Percentiles rank a stretch among this genome's conserved stretches.
Evolutionary conservation across 306 rosid genomes (phyloP).

Genomic region (Medicago lupulina): DNA sequence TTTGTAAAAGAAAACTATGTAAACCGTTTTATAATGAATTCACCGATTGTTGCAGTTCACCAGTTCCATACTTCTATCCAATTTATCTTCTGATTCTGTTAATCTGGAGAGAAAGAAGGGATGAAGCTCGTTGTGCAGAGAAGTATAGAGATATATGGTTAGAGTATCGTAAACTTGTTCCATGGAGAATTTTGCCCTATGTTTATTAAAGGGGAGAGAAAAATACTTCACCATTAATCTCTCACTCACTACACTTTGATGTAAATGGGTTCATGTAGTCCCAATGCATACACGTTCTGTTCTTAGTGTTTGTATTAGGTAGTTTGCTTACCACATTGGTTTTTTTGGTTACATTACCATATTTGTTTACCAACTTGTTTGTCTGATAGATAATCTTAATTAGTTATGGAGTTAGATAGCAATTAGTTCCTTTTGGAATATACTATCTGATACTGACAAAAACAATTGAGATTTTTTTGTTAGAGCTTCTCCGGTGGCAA

Average conservation of each 20-base stretch:
- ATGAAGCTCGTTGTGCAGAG: constrained; percentile 91
- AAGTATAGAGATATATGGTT: constrained; percentile 87
- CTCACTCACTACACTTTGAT: constrained; percentile 15
- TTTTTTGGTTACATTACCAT: not conserved
- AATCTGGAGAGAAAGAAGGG: constrained; percentile 95
- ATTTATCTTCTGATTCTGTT: constrained; percentile 90
- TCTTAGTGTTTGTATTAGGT: not conserved
- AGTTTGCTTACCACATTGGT: not conserved
- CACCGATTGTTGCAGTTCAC: constrained; percentile 72
- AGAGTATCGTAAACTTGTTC: constrained; percentile 74
- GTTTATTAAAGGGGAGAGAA: constrained; percentile 27
- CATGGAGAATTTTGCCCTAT: constrained; percentile 95
- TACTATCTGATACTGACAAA: not conserved
- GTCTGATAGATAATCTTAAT: not conserved
- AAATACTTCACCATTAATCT: not conserved
- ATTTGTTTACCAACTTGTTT: not conserved
- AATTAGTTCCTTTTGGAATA: not conserved
- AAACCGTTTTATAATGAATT: constrained; percentile 7
- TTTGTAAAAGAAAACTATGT: constrained; percentile 12
- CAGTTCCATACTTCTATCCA: constrained; percentile 93
- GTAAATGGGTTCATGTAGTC: not conserved
- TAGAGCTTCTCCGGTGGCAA: too few species aligned
- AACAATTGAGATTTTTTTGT: not conserved
- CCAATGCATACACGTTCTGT: not conserved
- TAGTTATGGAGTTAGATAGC: not conserved